phyloP scores from a whole-genome alignment of 2,329 filamentous ascomycete species.

The Claviceps sorghi region DNA sequence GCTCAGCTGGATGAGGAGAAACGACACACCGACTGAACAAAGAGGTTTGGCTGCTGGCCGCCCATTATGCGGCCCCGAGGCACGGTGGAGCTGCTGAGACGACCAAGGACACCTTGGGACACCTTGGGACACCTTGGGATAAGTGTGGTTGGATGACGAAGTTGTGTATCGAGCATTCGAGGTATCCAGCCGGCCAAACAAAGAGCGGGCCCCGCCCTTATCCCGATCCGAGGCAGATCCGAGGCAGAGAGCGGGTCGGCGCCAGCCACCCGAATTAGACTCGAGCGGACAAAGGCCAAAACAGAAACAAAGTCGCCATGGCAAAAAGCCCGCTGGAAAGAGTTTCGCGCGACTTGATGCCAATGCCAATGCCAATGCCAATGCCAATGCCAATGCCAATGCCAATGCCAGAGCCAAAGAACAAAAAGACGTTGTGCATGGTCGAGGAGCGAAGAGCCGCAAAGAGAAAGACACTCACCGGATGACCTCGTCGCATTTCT shows the following conservation, averaged over 20 bases:
- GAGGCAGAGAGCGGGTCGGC: neutral
- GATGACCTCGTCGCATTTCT: conserved; percentile 7
- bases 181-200: conserved; percentile 2
- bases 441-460: neutral
- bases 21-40: conserved; percentile 22
- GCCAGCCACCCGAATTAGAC: neutral
- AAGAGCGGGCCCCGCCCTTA: neutral
- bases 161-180: no score
- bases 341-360: no score
- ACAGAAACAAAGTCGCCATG: neutral
- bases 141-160: conserved; percentile 11
- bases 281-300: neutral
- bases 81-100: conserved; percentile 19
- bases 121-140: no score
- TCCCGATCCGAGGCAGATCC: neutral
- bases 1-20: conserved; percentile 7
- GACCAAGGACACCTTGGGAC: conserved; percentile 11
- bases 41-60: conserved; percentile 11
- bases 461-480: conserved; percentile 2
- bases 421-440: neutral
- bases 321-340: neutral
- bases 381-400: no score
- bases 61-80: conserved; percentile 20
- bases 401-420: neutral
- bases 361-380: no score